Percentiles rank a stretch among this genome's conserved stretches.
phyloP scores from a whole-genome alignment of 306 rosid genomes.

The Cyclanthera cordifolia region DNA sequence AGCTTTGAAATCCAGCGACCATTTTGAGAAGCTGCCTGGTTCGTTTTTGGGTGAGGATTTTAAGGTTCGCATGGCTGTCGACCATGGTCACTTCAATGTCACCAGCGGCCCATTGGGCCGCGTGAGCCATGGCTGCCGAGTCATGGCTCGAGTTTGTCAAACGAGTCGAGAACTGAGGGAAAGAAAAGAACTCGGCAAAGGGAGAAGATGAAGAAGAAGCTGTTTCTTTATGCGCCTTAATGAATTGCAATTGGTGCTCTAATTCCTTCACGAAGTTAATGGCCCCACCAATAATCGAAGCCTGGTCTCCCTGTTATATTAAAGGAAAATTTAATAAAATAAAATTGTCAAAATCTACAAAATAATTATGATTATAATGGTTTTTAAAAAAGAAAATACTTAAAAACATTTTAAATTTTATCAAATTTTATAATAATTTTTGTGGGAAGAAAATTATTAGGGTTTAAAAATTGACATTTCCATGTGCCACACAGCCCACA shows the following conservation, averaged over 20 bases:
- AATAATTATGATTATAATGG: too few relatives aligned
- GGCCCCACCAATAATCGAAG: conserved; percentile 88
- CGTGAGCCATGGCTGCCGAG: neutral
- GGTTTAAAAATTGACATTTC: neutral
- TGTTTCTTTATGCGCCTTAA: conserved; percentile 31
- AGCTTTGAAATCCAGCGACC: conserved; percentile 50
- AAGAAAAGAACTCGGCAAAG: conserved; percentile 58
- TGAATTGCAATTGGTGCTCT: conserved; percentile 56
- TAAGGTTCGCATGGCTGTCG: conserved; percentile 73
- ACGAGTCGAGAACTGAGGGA: conserved; percentile 64
- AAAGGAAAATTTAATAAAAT: too few relatives aligned
- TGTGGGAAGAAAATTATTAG: neutral
- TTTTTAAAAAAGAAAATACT: too few relatives aligned
- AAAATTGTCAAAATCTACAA: too few relatives aligned
- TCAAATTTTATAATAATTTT: too few relatives aligned
- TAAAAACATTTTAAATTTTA: too few relatives aligned
- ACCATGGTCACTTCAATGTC: conserved; percentile 88
- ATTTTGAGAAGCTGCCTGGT: conserved; percentile 44
- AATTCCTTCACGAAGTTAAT: conserved; percentile 86
- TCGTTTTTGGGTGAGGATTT: conserved; percentile 50
- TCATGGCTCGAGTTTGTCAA: conserved; percentile 17
- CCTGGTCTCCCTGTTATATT: conserved; percentile 90
- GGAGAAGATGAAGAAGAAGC: conserved; percentile 21
- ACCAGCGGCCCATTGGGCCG: conserved; percentile 33
- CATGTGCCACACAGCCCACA: neutral